Evolutionary conservation across 352 stramenopile genomes (phyloP), one percentile per base, ranked within the genome.

Genomic region (Phytophthora sojae): DNA sequence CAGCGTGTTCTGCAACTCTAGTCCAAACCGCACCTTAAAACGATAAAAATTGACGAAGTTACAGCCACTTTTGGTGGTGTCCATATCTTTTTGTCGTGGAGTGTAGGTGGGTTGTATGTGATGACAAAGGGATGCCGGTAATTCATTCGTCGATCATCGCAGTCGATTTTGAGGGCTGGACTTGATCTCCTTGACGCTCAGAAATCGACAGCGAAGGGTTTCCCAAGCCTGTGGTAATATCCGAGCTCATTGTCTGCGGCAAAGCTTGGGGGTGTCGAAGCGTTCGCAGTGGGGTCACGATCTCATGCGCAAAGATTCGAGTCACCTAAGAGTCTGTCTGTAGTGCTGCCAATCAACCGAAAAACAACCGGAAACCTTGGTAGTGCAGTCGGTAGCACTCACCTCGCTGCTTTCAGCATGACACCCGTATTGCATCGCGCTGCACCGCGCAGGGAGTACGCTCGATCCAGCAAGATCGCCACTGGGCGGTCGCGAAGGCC

Each of bases 401-500:
- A n/a, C 39, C 15, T 30, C 39, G 15, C 39, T 21, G 15, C 17
- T n/a, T 15, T n/a, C 14, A 8, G 14, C 37, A 45, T n/a, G 37
- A 15, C 0, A 1, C 37, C 37, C 37, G 8, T 12, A 4, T 12
- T n/a, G 12, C 39, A 47, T 11, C 15, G 15, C 39, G 21, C 39
- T 5, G 14, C 12, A 19, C 9, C 11, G 9, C 35, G 14, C 35
- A 12, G 11, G 11, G 9, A 47, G 4, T 47, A 14, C 37, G 12
- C 52, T 26, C 30, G 19, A 52, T 12, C 6, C 26, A 39, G 52
- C 54, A 55, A 63, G 61, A 61, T 69, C 52, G 29, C 8, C 61
- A 57, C 62, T 57, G 39, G 12, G 53, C 26, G 8, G n/a, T 42
- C 35, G 9, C 11, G 30, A 1, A 8, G 9, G 32, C 32, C 17